Evolutionary conservation across 148 eudicot species (phyloP), one percentile per base, ranked within the genome.

Genomic region (Rhododendron mucronatum): DNA sequence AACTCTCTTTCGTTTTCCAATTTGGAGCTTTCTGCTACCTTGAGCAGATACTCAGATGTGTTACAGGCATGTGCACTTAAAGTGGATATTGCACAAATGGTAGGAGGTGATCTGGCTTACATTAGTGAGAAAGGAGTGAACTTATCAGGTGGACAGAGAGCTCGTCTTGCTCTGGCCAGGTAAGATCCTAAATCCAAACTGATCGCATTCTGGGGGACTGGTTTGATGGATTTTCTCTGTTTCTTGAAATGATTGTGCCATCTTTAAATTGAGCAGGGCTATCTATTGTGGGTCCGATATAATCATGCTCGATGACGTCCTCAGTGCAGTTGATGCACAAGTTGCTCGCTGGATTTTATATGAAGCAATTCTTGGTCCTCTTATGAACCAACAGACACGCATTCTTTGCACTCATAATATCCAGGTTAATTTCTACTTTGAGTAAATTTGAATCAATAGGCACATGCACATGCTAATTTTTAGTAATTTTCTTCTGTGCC

Each of bases 141-240:
- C 85, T 88, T 96, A 87, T 96, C 99, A 80, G 99, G 98, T 89
- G 99, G 99, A 82, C 99, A 95, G 88, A 93, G 93, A 89, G 96
- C 98, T 87, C 99, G 99, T 86, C 91, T 96, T 87, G 99, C 98
- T 50, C 93, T 96, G 63, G 98, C 98, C 86, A 96, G 99, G 99
- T 92, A 81, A 85, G 28, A 79, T 81, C 59, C 39, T 71, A 73
- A 5, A 55, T 73, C 15, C 78, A 9, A 28, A 77, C 23, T 48
- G 23, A 50, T 75, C 47, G 37, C 63, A 86, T 7, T 78, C 10
- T 51, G 48, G 5, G 16, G 44, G 82, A 82, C 18, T 21, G 57
- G 53, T 9, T 47, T 57, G 57, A 77, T 39, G 74, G 20, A 77
- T 48, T 33, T 33, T 57, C 2, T 41, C 37, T 85, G 59, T 37